Evolutionary conservation across 441 rosid genomes (phyloP), one percentile per base, ranked within the genome.

Genomic region (Gossypium davidsonii): DNA sequence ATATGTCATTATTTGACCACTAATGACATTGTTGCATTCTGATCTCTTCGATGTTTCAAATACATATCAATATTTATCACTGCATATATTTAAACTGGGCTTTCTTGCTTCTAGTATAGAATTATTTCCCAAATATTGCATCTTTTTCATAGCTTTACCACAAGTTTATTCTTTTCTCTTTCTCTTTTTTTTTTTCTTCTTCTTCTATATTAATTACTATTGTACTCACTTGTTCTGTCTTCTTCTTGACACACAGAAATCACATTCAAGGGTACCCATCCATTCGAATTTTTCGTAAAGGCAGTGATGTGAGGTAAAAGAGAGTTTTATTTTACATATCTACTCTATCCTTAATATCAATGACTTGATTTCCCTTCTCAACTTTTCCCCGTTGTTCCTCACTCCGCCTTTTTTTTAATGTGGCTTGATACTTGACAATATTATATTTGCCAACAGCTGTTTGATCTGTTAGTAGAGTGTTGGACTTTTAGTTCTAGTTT

Each of bases 241-340:
- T 71, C 74, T 49, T 44, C 21, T 58, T n/a, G 14, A 12, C 82
- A 15, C 82, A 73, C 91, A 96, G 99, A 84, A 75, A 89, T 85
- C 99, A 96, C 86, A 81, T 96, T 70, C 99, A 96, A 83, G 99
- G 94, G 42, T 96, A 96, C 83, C 99, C 98, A 55, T 93, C 99
- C 49, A 89, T 96, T 82, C 91, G 98, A 73, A 93, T 96, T 83
- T 96, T 96, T 75, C 98, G 97, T 70, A 90, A 87, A 85, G 99
- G 99, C 79, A 91, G 84, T 77, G 96, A 96, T 83, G 25, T 96
- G 63, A 89, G 85, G 99, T 93, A 80, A 88, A 81, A 42, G 60
- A 51, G 46, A 57, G 49, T 26, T 70, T 49, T 34, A 56, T 55
- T 20, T 2, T 21, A 28, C 37, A 23, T 23, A 1, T 39, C 4